These are phyloP conservation scores for Helotiales sp. DNA, from an alignment of 2,329 filamentous ascomycete genomes.

Conservation along the genomic window DNA sequence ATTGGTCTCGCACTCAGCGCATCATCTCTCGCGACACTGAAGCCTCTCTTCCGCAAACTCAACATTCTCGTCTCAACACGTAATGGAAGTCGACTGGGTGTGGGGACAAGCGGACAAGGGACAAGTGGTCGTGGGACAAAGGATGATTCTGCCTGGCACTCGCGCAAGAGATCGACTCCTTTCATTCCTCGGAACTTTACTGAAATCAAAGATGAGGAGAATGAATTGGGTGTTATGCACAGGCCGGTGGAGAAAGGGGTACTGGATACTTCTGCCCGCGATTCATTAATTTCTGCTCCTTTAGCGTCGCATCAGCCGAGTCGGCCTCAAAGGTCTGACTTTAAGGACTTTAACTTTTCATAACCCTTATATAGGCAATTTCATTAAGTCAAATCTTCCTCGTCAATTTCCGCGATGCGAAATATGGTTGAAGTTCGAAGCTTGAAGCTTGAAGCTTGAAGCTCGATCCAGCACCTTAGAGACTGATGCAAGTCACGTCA, in stretches of 20 bases:
- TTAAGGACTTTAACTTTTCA: neutral
- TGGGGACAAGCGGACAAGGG: neutral
- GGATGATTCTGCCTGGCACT: constrained; percentile 5
- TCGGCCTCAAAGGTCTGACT: neutral
- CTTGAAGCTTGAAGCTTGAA: too few species aligned
- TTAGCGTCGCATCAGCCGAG: neutral
- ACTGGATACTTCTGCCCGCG: neutral
- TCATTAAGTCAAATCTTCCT: neutral
- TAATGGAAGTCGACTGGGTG: neutral
- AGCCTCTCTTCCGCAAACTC: constrained; percentile 39
- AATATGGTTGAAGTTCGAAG: too few species aligned
- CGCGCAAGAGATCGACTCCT: constrained; percentile 13
- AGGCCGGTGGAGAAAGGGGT: neutral
- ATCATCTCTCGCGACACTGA: constrained; percentile 46
- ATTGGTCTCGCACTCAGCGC: constrained; percentile 46
- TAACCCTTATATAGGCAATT: neutral
- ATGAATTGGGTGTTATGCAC: neutral
- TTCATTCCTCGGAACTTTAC: constrained; percentile 6
- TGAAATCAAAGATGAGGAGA: constrained; percentile 10
- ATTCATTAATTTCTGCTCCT: neutral
- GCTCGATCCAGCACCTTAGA: too few species aligned
- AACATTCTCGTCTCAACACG: constrained; percentile 21
- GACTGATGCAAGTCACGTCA: too few species aligned
- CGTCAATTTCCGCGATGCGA: too few species aligned
- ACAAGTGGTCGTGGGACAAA: neutral